Conservation (phyloP, 306 rosid species). For the Medicago ruthenica region DNA sequence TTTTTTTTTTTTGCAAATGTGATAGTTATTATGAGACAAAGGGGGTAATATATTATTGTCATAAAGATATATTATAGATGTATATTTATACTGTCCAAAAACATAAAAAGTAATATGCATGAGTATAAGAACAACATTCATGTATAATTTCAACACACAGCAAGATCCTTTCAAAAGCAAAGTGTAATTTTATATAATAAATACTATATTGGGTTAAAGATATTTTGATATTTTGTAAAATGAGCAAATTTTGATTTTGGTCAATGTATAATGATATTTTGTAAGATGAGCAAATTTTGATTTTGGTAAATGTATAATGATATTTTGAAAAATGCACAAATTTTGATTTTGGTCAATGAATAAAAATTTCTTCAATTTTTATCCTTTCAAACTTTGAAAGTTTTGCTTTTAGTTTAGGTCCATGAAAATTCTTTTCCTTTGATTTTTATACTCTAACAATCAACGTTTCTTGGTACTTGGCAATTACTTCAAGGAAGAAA, state of each 20-base stretch:
- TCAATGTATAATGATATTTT: neutral
- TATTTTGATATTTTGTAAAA: neutral
- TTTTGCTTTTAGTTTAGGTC: neutral
- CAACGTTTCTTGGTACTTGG: neutral
- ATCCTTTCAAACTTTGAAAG: neutral
- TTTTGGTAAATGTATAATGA: neutral
- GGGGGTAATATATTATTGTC: too few relatives aligned
- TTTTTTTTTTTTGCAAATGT: too few relatives aligned
- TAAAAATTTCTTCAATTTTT: neutral
- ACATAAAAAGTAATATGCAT: too few relatives aligned
- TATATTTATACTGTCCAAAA: too few relatives aligned
- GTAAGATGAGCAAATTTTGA: neutral
- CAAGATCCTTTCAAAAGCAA: neutral
- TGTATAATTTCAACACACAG: neutral
- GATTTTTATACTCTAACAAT: neutral
- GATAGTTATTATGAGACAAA: too few relatives aligned
- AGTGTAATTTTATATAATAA: neutral
- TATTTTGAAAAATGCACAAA: neutral
- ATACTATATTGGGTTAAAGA: neutral
- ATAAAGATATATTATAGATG: too few relatives aligned
- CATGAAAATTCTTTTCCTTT: neutral
- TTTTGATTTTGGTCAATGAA: neutral
- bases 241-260: neutral
- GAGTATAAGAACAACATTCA: too few relatives aligned
- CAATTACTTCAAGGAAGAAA: neutral